Conservation (phyloP, 176 grass and related monocot species). For the Poa annua region DNA sequence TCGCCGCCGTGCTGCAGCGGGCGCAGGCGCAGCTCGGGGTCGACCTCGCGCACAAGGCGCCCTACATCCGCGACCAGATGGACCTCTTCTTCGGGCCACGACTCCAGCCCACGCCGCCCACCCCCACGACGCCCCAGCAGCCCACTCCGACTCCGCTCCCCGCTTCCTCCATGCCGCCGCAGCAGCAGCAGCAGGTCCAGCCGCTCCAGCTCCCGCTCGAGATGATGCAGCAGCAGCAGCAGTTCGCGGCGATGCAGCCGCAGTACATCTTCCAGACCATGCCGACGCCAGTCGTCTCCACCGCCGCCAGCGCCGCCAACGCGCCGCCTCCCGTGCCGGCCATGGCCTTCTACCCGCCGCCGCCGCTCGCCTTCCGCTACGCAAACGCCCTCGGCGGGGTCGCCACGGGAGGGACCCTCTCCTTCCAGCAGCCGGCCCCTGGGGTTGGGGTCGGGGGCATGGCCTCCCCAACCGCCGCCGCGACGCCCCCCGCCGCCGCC, state of each 20-base stretch:
- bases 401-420: constrained; percentile 53
- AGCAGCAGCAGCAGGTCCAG: constrained; percentile 41
- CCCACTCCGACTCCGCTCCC: background rate
- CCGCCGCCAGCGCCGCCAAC: background rate
- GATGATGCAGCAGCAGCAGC: constrained; percentile 34
- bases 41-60: constrained; percentile 90
- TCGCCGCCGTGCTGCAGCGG: constrained; percentile 63
- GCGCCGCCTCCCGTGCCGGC: constrained; percentile 45
- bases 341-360: constrained; percentile 84
- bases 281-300: too few species aligned
- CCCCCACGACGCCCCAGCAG: background rate
- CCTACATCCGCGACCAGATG: constrained; percentile 95
- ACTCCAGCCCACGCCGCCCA: constrained; percentile 32
- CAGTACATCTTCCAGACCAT: constrained; percentile 67
- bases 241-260: constrained; percentile 55
- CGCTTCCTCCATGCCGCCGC: background rate
- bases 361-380: constrained; percentile 72
- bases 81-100: constrained; percentile 75
- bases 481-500: constrained; percentile 3
- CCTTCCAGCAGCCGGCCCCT: constrained; percentile 55
- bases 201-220: background rate
- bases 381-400: constrained; percentile 47
- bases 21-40: constrained; percentile 82
- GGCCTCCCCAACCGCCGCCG: constrained; percentile 38
- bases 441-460: constrained; percentile 38